phyloP scores from a whole-genome alignment of 192 early-diverging fungal species.

The Rhizoclosmatium sp. region DNA sequence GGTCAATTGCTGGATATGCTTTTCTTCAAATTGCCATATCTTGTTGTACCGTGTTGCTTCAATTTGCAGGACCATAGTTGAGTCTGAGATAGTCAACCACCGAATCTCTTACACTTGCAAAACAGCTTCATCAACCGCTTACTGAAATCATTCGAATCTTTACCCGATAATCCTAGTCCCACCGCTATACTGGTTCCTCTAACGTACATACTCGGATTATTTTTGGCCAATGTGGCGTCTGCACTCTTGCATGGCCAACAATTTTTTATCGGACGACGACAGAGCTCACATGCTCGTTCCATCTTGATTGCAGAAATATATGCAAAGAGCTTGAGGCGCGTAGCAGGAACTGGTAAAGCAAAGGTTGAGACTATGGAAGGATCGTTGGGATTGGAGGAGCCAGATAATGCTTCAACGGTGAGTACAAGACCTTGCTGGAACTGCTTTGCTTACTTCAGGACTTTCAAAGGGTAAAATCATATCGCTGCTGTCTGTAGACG shows the following conservation, averaged over 20 bases:
- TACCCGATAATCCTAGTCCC: constrained; percentile 29
- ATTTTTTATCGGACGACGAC: constrained; percentile 48
- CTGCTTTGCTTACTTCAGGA: background rate
- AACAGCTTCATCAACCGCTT: constrained; percentile 55
- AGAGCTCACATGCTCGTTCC: constrained; percentile 43
- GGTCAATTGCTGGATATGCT: background rate
- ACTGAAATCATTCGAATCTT: constrained; percentile 41
- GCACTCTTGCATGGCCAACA: constrained; percentile 47
- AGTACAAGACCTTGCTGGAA: background rate
- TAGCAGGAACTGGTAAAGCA: constrained; percentile 1
- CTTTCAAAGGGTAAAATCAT: constrained; percentile 52
- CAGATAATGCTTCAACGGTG: constrained; percentile 41
- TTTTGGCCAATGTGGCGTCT: constrained; percentile 32
- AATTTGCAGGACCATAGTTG: constrained; percentile 33
- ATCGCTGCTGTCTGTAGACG: constrained; percentile 56
- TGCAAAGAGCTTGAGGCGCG: constrained; percentile 42
- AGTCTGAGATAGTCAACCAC: constrained; percentile 24
- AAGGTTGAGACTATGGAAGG: background rate
- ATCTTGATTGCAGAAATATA: constrained; percentile 47
- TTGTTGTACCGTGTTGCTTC: constrained; percentile 25
- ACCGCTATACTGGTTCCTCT: background rate
- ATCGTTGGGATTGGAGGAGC: constrained; percentile 36
- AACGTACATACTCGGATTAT: constrained; percentile 42
- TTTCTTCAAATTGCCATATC: constrained; percentile 21
- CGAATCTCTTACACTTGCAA: background rate